Percentiles rank a stretch among this genome's conserved stretches.
Conservation (phyloP, 2,329 filamentous ascomycete species). For the Trichoderma sp. region DNA sequence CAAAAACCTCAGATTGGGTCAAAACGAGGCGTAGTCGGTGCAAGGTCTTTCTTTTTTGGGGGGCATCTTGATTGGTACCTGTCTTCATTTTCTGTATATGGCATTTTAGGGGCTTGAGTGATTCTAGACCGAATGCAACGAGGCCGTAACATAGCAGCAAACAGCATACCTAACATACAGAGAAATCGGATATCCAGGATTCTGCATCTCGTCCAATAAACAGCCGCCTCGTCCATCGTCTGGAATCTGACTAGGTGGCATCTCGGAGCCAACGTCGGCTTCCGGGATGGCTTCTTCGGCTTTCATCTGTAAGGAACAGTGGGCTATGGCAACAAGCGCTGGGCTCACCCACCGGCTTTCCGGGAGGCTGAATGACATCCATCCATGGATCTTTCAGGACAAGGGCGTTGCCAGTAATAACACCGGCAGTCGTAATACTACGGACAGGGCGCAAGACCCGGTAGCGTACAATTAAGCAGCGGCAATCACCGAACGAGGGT, state of each 20-base stretch:
- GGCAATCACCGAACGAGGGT: background rate
- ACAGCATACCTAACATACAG: background rate
- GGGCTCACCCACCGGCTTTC: background rate
- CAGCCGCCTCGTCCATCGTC: background rate
- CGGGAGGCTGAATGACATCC: background rate
- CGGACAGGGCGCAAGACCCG: background rate
- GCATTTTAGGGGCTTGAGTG: background rate
- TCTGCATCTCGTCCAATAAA: background rate
- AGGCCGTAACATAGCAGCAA: background rate
- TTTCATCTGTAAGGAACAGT: background rate
- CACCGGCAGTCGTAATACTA: background rate
- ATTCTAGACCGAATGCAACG: background rate
- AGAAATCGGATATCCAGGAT: background rate
- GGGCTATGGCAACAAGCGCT: background rate
- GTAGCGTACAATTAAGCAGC: background rate
- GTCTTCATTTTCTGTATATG: background rate
- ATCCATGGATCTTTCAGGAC: too few species aligned
- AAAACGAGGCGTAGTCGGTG: background rate
- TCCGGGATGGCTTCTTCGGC: background rate
- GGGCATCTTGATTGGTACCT: background rate
- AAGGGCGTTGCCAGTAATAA: background rate
- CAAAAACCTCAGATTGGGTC: background rate
- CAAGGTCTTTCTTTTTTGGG: background rate
- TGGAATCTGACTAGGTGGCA: background rate
- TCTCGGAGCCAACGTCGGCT: background rate